These are phyloP conservation scores for Dactylis glomerata DNA, from an alignment of 176 grass and related monocot genomes.

Conservation along the genomic window DNA sequence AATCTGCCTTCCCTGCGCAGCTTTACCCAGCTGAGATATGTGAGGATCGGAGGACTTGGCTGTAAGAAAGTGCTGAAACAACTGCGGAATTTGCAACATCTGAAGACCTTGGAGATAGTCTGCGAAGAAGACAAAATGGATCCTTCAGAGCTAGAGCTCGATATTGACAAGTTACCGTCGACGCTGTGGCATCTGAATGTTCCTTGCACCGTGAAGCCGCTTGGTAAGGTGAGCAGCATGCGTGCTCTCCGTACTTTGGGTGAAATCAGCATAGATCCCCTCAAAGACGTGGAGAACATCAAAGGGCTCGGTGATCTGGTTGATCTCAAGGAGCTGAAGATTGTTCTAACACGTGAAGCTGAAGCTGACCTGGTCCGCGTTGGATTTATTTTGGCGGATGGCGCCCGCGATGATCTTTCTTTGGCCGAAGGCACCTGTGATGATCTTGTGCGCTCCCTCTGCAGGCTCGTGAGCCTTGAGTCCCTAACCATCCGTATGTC, in stretches of 20 bases:
- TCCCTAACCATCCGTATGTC: not conserved
- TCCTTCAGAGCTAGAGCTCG: not conserved
- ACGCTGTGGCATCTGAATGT: not conserved
- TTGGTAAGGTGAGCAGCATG: not conserved
- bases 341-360: not conserved
- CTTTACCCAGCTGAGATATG: not conserved
- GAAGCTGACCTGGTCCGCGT: too few species aligned
- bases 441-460: not conserved
- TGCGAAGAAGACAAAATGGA: not conserved
- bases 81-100: not conserved
- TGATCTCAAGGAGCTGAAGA: not conserved
- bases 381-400: not conserved
- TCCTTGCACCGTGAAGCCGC: not conserved
- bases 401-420: too few species aligned
- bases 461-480: not conserved
- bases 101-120: conserved; percentile 19
- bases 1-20: not conserved
- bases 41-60: not conserved
- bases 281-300: not conserved
- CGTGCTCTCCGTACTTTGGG: not conserved
- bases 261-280: not conserved
- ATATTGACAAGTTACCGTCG: not conserved
- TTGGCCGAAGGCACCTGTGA: too few species aligned
- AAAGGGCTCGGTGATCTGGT: not conserved
- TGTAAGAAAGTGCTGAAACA: not conserved